These are phyloP conservation scores for Arabidopsis arenosa DNA, from an alignment of 345 rosid species.

Conservation along the genomic window DNA sequence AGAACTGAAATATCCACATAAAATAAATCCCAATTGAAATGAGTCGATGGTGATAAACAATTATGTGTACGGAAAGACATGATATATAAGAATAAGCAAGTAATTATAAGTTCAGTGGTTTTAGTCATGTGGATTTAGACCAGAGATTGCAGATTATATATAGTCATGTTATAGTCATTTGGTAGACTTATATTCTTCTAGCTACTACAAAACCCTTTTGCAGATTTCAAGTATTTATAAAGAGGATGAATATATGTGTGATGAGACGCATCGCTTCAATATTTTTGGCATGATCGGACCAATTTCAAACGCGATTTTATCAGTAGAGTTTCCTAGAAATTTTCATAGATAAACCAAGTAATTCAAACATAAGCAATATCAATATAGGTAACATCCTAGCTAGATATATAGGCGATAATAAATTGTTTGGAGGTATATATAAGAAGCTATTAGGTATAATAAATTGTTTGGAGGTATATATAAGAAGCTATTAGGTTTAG, in stretches of 20 bases:
- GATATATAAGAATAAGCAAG: not conserved
- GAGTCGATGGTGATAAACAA: not conserved
- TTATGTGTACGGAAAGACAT: not conserved
- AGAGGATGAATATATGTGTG: too few relatives aligned
- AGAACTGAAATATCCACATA: constrained; percentile 1
- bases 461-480: too few relatives aligned
- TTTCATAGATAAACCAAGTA: not conserved
- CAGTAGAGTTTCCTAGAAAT: not conserved
- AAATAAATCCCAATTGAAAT: constrained; percentile 10
- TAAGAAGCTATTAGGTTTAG: too few relatives aligned
- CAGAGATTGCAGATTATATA: not conserved
- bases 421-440: too few relatives aligned
- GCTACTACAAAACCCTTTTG: not conserved
- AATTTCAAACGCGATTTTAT: not conserved
- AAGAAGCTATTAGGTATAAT: too few relatives aligned
- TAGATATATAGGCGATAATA: not conserved
- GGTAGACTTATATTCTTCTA: not conserved
- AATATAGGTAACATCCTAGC: constrained; percentile 1
- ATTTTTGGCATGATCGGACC: not conserved
- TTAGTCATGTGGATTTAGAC: constrained; percentile 1
- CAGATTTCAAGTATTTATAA: not conserved
- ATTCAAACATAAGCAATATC: not conserved
- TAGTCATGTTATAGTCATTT: not conserved
- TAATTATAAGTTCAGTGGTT: not conserved
- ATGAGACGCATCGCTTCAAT: not conserved